phyloP scores from a whole-genome alignment of 305 asterid genomes.

The Caryopteris hybrid region DNA sequence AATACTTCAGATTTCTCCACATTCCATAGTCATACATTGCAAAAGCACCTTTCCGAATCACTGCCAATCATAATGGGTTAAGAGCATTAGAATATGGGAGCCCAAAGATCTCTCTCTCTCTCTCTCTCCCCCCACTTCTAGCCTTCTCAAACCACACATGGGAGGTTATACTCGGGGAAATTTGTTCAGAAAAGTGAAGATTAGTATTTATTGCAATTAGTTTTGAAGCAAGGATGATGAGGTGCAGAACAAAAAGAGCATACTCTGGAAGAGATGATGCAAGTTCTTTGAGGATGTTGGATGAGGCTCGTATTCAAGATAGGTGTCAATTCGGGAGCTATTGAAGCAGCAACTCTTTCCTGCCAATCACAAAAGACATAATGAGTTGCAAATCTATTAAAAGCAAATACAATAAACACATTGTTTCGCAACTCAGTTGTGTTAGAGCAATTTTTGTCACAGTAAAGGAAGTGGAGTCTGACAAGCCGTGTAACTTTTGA shows the following conservation, averaged over 20 bases:
- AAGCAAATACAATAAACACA: not conserved
- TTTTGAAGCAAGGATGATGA: not conserved
- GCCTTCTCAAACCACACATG: too few species aligned
- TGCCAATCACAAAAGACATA: constrained; percentile 34
- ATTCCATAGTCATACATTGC: constrained; percentile 80
- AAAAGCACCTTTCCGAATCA: constrained; percentile 89
- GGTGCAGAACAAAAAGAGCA: constrained; percentile 22
- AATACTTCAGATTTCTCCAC: constrained; percentile 56
- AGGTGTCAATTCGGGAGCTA: constrained; percentile 65
- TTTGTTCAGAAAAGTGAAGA: too few species aligned
- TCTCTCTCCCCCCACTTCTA: too few species aligned
- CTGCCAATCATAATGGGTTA: constrained; percentile 36
- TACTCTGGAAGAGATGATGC: constrained; percentile 94
- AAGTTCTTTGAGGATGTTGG: constrained; percentile 87
- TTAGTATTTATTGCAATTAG: too few species aligned
- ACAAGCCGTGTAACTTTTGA: not conserved
- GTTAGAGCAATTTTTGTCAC: not conserved
- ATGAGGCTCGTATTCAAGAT: constrained; percentile 89
- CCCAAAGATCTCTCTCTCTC: not conserved
- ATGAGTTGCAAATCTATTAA: not conserved
- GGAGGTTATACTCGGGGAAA: too few species aligned
- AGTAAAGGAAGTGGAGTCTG: not conserved
- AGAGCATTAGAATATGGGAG: not conserved
- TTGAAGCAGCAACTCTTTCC: constrained; percentile 96
- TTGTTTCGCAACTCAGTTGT: not conserved